Conservation (phyloP, 2,329 filamentous ascomycete species). For the Cordyceps cicadae region DNA sequence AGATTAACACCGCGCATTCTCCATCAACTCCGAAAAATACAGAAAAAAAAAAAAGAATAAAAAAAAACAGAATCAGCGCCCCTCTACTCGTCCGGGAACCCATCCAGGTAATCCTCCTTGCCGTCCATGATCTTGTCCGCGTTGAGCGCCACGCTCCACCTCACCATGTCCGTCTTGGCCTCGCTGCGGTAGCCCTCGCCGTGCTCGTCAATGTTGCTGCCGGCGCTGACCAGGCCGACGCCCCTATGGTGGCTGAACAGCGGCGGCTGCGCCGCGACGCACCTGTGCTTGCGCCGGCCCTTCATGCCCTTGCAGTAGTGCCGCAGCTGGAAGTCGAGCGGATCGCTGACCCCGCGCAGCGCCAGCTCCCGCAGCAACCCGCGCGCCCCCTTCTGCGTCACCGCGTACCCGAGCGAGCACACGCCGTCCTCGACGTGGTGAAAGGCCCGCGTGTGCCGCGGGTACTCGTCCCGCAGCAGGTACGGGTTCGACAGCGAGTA, state of each 20-base stretch:
- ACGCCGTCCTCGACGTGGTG: conserved; percentile 30
- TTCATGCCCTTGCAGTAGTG: conserved; percentile 35
- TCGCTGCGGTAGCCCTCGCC: conserved; percentile 20
- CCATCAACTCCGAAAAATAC: no score
- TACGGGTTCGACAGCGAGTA: conserved; percentile 25
- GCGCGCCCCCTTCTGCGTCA: conserved; percentile 33
- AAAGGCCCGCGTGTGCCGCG: conserved; percentile 32
- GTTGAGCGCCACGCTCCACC: conserved; percentile 2
- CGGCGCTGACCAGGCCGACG: conserved; percentile 24
- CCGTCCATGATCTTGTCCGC: conserved; percentile 10
- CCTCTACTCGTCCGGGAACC: neutral
- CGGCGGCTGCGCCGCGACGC: conserved; percentile 32
- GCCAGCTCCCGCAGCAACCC: conserved; percentile 28
- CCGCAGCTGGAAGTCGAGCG: conserved; percentile 35
- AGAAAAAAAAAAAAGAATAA: no score
- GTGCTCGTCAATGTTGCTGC: conserved; percentile 29
- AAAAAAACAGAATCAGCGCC: no score
- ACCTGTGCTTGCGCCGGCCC: conserved; percentile 25
- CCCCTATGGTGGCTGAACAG: conserved; percentile 37
- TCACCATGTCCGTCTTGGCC: conserved; percentile 17
- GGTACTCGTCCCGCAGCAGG: conserved; percentile 20
- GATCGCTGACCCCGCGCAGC: conserved; percentile 28
- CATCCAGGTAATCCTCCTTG: neutral
- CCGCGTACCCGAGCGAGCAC: conserved; percentile 35
- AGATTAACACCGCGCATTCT: no score